These are phyloP conservation scores for Tetracentron sinense DNA, from an alignment of 164 flowering plant species.

Conservation along the genomic window DNA sequence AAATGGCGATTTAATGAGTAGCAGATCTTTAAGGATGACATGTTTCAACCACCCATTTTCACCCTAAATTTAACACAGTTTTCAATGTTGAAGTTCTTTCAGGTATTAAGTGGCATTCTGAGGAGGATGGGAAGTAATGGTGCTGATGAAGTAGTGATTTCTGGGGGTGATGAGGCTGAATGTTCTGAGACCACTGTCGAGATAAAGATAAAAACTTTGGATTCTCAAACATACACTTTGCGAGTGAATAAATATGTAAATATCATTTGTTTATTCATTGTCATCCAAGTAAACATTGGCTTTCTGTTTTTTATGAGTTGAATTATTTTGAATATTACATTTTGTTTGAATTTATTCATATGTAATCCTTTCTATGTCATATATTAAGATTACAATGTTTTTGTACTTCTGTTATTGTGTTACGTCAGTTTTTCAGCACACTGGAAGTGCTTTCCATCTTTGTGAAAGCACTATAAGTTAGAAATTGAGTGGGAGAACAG, in stretches of 20 bases:
- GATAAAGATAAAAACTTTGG: slow-evolving; percentile 86
- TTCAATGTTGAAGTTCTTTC: not conserved
- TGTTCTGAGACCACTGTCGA: slow-evolving; percentile 68
- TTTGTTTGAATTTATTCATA: not conserved
- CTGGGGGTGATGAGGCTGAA: slow-evolving; percentile 34
- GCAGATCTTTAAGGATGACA: not conserved
- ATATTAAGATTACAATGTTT: not conserved
- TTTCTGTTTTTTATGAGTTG: not conserved
- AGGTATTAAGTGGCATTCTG: slow-evolving; percentile 1
- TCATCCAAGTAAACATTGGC: not conserved
- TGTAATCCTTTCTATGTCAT: not conserved
- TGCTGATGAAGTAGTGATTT: slow-evolving; percentile 28
- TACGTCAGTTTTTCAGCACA: no score
- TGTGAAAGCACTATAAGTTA: not conserved
- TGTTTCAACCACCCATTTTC: not conserved
- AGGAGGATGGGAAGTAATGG: slow-evolving; percentile 52
- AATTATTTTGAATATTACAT: not conserved
- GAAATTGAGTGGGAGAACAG: not conserved
- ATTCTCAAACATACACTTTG: slow-evolving; percentile 82
- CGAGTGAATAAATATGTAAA: slow-evolving; percentile 81
- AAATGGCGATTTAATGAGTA: no score
- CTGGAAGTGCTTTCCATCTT: not conserved
- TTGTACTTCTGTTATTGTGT: not conserved
- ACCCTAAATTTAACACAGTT: not conserved
- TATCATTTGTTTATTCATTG: not conserved